Evolutionary conservation across 345 rosid genomes (phyloP), one percentile per base, ranked within the genome.

Genomic region (Euphorbia lathyris): DNA sequence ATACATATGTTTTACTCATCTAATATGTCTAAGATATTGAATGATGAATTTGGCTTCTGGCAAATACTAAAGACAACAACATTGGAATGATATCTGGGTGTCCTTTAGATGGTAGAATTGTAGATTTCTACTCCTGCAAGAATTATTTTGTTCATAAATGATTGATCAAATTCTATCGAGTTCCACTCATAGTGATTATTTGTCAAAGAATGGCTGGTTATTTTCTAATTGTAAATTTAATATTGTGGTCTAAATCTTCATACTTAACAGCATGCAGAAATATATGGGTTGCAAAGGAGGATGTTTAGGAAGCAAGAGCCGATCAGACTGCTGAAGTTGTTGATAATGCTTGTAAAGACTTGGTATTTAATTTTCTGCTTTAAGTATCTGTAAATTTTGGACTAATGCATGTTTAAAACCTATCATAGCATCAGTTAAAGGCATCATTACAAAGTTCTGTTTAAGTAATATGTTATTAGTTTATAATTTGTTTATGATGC

Each of bases 281-380:
- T 89, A 91, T 74, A 77, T 94, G 89, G 80, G 82, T 76, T 94
- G 98, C 84, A 89, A 85, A 83, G 95, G 98, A 65, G 76, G 90
- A 62, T 94, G 98, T 64, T 77, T 87, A 82, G 91, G 90, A 43
- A 91, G 97, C 74, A 63, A 96, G 97, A n/a, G 72, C 86, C 20
- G 97, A 94, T 82, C 98, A 94, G 72, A 96, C 98, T 69, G 98
- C 97, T 65, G 96, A 90, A 83, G 97, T 94, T 51, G 93, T 68
- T 50, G 86, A 89, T 20, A 89, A 88, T 85, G 96, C 98, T 29
- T 97, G 95, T n/a, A 85, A 81, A 79, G 83, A 86, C 76, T 73
- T 87, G n/a, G n/a, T n/a, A n/a, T n/a, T n/a, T n/a, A n/a, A n/a
- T n/a, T n/a, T n/a, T n/a, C n/a, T n/a, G n/a, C n/a, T n/a, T n/a